Base-by-base conservation (phyloP, 1,139 yeast species). In the Pneumocystis murina region DNA sequence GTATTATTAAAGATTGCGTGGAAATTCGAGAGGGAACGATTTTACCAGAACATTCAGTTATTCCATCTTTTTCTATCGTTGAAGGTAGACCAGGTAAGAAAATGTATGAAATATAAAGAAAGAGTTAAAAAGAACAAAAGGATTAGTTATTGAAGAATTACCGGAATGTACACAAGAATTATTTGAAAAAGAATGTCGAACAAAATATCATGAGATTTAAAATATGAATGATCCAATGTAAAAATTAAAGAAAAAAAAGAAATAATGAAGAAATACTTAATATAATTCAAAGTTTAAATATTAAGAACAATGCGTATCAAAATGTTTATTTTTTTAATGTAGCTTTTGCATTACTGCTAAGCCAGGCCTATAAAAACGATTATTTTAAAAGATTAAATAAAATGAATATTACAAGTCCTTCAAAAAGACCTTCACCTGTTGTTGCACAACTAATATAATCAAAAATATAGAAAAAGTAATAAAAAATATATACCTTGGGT, bases 341-440 rank as follows among this genome's bases (percentile, higher is more conserved):
- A 28, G 17, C 28, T 55, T 61, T 61, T 14, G 61, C 62, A 30
- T 61, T 39, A 12, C 28, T 17, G 61, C 62, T 39, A 14, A 61
- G 17, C 62, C 62, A 61, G 14, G 62, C 38, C 62, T 61, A 28
- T 43, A 38, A 30, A 38, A 20, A 24, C 28, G 24, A 24, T 48
- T 48, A 48, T 24, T 48, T 48, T 38, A 40, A 38, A 16, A 1
- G 1, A 24, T 86, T 74, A 84, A 84, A 71, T 87, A 82, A 75
- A 86, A 81, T 92, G 92, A 86, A 75, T 86, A 88, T 40, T 16
- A 63, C 67, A 76, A 87, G 80, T 77, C 95, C 95, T 77, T 87
- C 95, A 74, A 85, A 85, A 75, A 87, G 81, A 76, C 95, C 95
- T 75, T 87, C 94, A 77, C 95, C 95, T 67, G 94, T 84, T 71